phyloP scores from a whole-genome alignment of 176 grass and related monocot genomes.

The Avena atlantica region DNA sequence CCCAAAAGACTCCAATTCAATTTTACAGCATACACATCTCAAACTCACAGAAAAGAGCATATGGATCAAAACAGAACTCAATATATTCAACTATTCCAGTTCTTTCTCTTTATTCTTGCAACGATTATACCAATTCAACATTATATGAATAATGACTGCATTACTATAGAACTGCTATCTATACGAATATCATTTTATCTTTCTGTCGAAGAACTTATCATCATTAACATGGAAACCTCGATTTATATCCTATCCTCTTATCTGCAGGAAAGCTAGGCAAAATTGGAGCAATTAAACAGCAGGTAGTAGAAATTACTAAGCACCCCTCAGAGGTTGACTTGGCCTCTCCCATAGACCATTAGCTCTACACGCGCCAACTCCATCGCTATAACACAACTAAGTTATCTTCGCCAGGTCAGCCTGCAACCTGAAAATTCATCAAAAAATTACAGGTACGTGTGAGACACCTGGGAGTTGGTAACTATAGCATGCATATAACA shows the following conservation, averaged over 20 bases:
- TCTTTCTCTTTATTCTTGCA: not conserved
- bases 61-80: not conserved
- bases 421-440: conserved; percentile 45
- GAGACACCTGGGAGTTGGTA: not conserved
- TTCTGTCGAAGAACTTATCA: conserved; percentile 35
- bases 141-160: conserved; percentile 28
- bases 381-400: conserved; percentile 39
- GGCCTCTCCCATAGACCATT: conserved; percentile 14
- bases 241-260: conserved; percentile 17
- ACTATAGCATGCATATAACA: not conserved
- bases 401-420: conserved; percentile 35
- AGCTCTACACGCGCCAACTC: conserved; percentile 14
- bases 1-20: not conserved
- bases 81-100: not conserved
- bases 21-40: not conserved
- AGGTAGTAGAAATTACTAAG: conserved; percentile 31
- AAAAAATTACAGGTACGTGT: not conserved
- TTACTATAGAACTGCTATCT: not conserved
- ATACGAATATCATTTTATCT: not conserved
- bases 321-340: conserved; percentile 35
- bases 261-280: conserved; percentile 23
- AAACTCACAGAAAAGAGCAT: not conserved
- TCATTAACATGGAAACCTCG: not conserved
- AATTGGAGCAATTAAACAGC: conserved; percentile 9
- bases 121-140: not conserved